Base-by-base conservation (phyloP, 192 early-diverging fungal genomes). In the Coemansia sp. region DNA sequence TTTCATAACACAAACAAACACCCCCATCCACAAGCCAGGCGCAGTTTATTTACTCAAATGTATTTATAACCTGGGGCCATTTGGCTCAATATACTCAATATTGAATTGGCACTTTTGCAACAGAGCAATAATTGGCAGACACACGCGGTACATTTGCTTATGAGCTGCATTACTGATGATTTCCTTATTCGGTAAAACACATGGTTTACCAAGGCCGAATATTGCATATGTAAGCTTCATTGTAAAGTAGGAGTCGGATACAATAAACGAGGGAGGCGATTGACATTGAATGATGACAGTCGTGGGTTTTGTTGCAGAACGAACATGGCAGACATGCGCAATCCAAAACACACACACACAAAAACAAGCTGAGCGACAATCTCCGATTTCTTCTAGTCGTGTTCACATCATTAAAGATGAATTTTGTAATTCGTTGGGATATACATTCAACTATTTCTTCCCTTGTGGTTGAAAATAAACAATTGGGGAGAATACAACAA, bases 1-100 rank as follows among this genome's bases (percentile, higher is more conserved):
- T 48, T 17, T 48, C 47, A 48, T 17, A 17, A 48, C n/a, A 48
- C 47, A 48, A 48, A 48, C 47, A 48, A 48, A 48, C 19, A 15
- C 8, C 31, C 31, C 31, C 31, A 34, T 34, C 31, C 31, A 34
- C 31, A 34, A 34, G 31, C 31, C 6, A 34, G 31, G 40, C 40
- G 1, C 40, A 44, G 40, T 44, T 44, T 44, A 44, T 44, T 44
- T 44, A n/a, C 40, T 15, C 12, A 44, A 44, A 44, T n/a, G 40
- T 15, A n/a, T 44, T 44, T 44, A n/a, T n/a, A 44, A n/a, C 11
- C 40, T 44, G 40, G 40, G 2, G 3, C 10, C 10, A 15, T 44
- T 44, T 15, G 15, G 40, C 15, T 44, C 15, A 1, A 6, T 8
- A 2, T 26, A 26, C 25, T 26, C 4, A 26, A 0, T 26, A 34